phyloP scores from a whole-genome alignment of 1,284 basidiomycete species.

The Albatrellus sp. region DNA sequence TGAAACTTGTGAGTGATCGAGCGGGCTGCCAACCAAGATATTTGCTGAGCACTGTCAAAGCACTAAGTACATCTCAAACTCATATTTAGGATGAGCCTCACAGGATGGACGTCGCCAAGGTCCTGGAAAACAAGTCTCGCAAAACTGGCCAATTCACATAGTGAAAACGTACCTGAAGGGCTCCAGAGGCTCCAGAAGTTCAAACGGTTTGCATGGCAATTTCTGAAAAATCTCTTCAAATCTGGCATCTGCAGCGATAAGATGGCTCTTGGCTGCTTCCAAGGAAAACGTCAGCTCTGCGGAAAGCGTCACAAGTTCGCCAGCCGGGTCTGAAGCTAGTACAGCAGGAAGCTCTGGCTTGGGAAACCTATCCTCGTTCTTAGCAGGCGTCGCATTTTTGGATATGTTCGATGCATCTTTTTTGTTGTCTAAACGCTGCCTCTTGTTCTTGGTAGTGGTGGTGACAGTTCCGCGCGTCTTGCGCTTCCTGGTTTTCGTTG shows the following conservation, averaged over 20 bases:
- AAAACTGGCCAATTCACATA: neutral
- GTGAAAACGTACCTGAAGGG: constrained; percentile 48
- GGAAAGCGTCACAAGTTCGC: constrained; percentile 29
- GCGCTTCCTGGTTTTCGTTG: constrained; percentile 12
- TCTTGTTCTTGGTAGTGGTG: neutral
- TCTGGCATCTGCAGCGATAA: constrained; percentile 25
- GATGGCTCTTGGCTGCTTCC: constrained; percentile 60
- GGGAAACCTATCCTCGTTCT: constrained; percentile 2
- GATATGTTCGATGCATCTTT: neutral
- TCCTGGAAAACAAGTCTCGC: constrained; percentile 15
- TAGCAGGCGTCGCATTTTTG: neutral
- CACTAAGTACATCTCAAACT: neutral
- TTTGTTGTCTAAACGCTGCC: neutral
- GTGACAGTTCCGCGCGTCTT: constrained; percentile 9
- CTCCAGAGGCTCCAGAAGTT: constrained; percentile 57
- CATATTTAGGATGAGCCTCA: constrained; percentile 13
- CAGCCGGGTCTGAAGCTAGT: constrained; percentile 1
- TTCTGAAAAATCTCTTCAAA: constrained; percentile 60
- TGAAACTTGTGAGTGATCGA: constrained; percentile 80
- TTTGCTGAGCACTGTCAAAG: constrained; percentile 64
- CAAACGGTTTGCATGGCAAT: constrained; percentile 63
- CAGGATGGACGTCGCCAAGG: constrained; percentile 46
- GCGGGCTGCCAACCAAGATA: constrained; percentile 82
- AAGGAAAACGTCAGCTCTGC: constrained; percentile 65
- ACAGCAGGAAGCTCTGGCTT: neutral